Evolutionary conservation across 208 protist genomes (phyloP).

Genomic region (Jaenimonas drosophilae): DNA sequence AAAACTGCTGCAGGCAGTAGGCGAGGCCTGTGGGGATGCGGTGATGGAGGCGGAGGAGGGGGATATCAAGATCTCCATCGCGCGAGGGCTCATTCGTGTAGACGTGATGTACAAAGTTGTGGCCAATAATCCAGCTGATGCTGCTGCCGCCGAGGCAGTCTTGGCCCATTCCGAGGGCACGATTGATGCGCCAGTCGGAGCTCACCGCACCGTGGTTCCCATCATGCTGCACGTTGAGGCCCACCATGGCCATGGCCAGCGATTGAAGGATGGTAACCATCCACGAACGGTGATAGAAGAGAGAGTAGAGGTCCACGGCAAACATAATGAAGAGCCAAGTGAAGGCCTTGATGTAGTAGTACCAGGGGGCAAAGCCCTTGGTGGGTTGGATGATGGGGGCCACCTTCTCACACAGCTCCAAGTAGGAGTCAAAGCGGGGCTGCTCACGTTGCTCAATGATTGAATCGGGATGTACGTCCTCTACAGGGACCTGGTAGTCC

Average conservation of each 20-base stretch:
- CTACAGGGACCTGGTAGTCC: slow-evolving; percentile 31
- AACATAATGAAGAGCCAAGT: slow-evolving; percentile 44
- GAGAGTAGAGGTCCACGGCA: slow-evolving; percentile 45
- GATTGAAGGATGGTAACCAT: slow-evolving; percentile 62
- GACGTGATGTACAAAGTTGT: slow-evolving; percentile 70
- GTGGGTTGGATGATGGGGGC: slow-evolving; percentile 41
- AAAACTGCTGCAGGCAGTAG: slow-evolving; percentile 73
- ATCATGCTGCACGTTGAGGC: slow-evolving; percentile 77
- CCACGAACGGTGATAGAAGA: slow-evolving; percentile 39
- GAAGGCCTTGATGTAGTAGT: slow-evolving; percentile 60
- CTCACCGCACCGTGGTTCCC: slow-evolving; percentile 70
- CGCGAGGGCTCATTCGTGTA: slow-evolving; percentile 62
- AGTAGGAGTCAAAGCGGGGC: slow-evolving; percentile 52
- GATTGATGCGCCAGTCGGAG: slow-evolving; percentile 47
- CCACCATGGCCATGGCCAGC: slow-evolving; percentile 68
- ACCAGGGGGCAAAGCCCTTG: slow-evolving; percentile 64
- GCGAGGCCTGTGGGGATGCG: slow-evolving; percentile 36
- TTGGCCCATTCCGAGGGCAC: slow-evolving; percentile 45
- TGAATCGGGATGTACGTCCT: slow-evolving; percentile 25
- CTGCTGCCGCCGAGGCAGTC: slow-evolving; percentile 65
- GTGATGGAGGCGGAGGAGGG: slow-evolving; percentile 53
- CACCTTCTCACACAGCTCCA: slow-evolving; percentile 46
- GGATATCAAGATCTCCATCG: slow-evolving; percentile 65
- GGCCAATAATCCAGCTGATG: slow-evolving; percentile 70
- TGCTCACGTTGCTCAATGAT: slow-evolving; percentile 26